Base-by-base conservation (phyloP, 2,329 filamentous ascomycete genomes). In the Nannizziopsis arthrosporioides region DNA sequence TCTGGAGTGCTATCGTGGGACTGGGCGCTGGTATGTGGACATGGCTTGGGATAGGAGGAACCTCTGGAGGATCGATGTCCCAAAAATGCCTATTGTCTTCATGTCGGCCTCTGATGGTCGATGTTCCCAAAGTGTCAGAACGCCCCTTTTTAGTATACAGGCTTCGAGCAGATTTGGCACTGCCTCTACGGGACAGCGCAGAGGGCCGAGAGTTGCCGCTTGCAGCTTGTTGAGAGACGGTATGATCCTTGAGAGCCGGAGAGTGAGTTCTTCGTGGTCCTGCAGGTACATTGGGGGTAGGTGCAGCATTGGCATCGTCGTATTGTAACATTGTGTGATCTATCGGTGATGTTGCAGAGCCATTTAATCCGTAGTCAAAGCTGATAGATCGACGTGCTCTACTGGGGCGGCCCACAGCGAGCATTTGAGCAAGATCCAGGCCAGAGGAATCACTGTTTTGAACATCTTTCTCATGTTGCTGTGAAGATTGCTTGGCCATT, bases 201-300 rank as follows among this genome's bases (percentile, higher is more conserved):
- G 63, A 63, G 10, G 63, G 61, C 27, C 59, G 61, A 38, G 61
- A 59, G 9, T 56, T 53, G 31, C 55, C 56, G 15, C 50, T 30
- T 6, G 43, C 44, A 17, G 48, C 61, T 30, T 55, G 56, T 31
- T 50, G 54, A 43, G 44, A 52, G 44, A 54, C 38, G 61, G 56
- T 57, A 18, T 62, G 63, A 50, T 50, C 63, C 54, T 64, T 52
- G 57, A 63, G 38, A 2, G 62, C 62, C 48, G 66, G 58, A 18
- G 71, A 67, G 37, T 66, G 68, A 40, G 65, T 57, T 55, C 75
- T 69, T 53, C 87, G 79, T 49, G 89, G 86, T 4, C 89, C 89
- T 42, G 76, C 82, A 31, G 86, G 87, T 32, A 95, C 75, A 22
- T 81, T 89, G 4, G 90, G 90, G 34, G 83, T 90, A 11, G 90